Evolutionary conservation across 208 protist genomes (phyloP).

Genomic region (Leishmania aethiopica): DNA sequence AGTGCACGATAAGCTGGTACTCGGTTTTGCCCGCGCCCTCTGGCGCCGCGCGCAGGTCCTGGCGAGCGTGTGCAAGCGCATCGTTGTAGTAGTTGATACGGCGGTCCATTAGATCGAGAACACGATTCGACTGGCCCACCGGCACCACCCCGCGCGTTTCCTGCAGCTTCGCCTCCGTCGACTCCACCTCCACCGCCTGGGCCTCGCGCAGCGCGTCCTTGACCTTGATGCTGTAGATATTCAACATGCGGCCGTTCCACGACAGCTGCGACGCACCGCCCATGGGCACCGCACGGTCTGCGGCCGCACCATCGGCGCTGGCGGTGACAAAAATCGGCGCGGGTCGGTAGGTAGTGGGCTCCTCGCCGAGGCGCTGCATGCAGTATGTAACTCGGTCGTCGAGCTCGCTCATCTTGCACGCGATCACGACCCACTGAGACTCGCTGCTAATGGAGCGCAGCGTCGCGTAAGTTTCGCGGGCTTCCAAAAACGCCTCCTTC

Average conservation of each 20-base stretch:
- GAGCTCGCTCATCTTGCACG: slow-evolving; percentile 74
- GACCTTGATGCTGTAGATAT: slow-evolving; percentile 73
- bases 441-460: slow-evolving; percentile 38
- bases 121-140: slow-evolving; percentile 67
- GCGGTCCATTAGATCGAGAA: slow-evolving; percentile 84
- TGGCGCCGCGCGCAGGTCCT: slow-evolving; percentile 60
- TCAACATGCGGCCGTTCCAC: slow-evolving; percentile 78
- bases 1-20: slow-evolving; percentile 81
- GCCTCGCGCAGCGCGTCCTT: slow-evolving; percentile 83
- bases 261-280: slow-evolving; percentile 43
- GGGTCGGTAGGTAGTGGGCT: slow-evolving; percentile 54
- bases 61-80: slow-evolving; percentile 71
- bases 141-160: slow-evolving; percentile 45
- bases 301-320: background rate
- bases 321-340: slow-evolving; percentile 2
- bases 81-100: slow-evolving; percentile 85
- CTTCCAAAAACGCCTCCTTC: slow-evolving; percentile 50
- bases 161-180: slow-evolving; percentile 46
- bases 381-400: slow-evolving; percentile 85
- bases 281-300: slow-evolving; percentile 14
- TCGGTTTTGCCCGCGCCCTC: slow-evolving; percentile 58
- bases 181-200: slow-evolving; percentile 55
- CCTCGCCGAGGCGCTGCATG: slow-evolving; percentile 81
- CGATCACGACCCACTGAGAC: slow-evolving; percentile 44
- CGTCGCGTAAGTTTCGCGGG: slow-evolving; percentile 53